Base-by-base conservation (phyloP, 2,329 filamentous ascomycete species). In the Bipolaris cookei region DNA sequence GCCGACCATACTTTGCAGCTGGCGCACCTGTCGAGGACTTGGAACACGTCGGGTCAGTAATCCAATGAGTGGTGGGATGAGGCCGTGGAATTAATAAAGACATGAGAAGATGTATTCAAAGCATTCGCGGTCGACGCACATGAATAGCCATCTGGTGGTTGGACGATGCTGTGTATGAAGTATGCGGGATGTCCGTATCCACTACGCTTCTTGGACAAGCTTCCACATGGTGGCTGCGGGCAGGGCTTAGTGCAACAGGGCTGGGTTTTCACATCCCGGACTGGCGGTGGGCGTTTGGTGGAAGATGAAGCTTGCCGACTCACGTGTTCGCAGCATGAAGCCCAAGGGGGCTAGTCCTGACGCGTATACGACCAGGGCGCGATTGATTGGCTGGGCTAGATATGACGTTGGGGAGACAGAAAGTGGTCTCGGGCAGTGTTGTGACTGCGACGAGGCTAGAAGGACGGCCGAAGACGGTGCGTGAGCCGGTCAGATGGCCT, bases 1-100 rank as follows among this genome's bases (percentile, higher is more conserved):
- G 45, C 71, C 71, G 21, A 74, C 71, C 71, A 74, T 74, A 54
- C 32, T 54, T 53, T 18, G 21, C 41, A 32, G 35, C 28, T n/a
- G 20, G 28, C 25, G 38, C 32, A 48, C 38, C 21, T 53, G 14
- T 28, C 23, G 35, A 32, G 23, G 23, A 38, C 7, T 21, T 13
- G 23, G 25, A 39, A 21, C 30, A 48, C 44, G 37, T 28, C 35
- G 30, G 20, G 50, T 49, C 21, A 48, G 46, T 44, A 38, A 20
- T 20, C 43, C 38, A 34, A 18, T 44, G 20, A 28, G 41, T 45
- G 32, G 21, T 32, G 50, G 16, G 23, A 39, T 18, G 16, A 23
- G 16, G 35, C 25, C 39, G 18, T 14, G 39, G 48, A 32, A 45
- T 30, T 23, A 20, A 30, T 6, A 51, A 47, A 23, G 46, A 41